Percentiles rank a stretch among this genome's conserved stretches.
These are phyloP conservation scores for Galeopsis tetrahit DNA, from an alignment of 257 asterid species.

Conservation along the genomic window DNA sequence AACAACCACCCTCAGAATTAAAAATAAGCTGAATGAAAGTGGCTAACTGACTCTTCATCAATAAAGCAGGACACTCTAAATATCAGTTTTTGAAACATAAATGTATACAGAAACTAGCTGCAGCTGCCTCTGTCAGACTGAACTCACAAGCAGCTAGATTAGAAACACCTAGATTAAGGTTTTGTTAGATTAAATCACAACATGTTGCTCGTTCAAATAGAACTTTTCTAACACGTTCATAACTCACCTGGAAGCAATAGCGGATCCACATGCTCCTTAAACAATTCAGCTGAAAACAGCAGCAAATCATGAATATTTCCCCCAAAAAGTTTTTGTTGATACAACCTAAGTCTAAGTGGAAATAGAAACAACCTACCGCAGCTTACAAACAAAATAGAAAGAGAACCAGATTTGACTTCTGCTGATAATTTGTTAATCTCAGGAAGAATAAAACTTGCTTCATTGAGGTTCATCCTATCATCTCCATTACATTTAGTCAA, in stretches of 20 bases:
- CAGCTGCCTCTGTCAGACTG: neutral
- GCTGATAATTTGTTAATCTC: conserved; percentile 77
- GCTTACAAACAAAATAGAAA: conserved; percentile 81
- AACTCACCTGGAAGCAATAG: conserved; percentile 72
- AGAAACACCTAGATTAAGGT: too few relatives aligned
- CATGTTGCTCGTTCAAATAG: neutral
- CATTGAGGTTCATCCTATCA: conserved; percentile 57
- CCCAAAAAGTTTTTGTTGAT: neutral
- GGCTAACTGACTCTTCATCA: conserved; percentile 21
- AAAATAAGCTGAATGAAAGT: neutral
- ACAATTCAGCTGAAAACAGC: conserved; percentile 63
- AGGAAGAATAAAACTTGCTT: conserved; percentile 80
- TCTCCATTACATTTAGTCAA: conserved; percentile 63
- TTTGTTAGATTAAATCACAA: too few relatives aligned
- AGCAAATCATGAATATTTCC: conserved; percentile 31
- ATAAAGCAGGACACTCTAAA: conserved; percentile 27
- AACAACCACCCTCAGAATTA: conserved; percentile 17
- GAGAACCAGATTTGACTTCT: conserved; percentile 78
- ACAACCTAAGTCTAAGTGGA: conserved; percentile 22
- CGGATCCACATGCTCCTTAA: conserved; percentile 54
- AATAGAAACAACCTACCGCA: conserved; percentile 60
- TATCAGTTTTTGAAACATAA: conserved; percentile 18
- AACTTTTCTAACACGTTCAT: conserved; percentile 8
- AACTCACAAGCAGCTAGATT: too few relatives aligned
- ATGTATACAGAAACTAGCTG: conserved; percentile 22